These are phyloP conservation scores for Chamaecrista fasciculata DNA, from an alignment of 306 rosid species.

Conservation along the genomic window DNA sequence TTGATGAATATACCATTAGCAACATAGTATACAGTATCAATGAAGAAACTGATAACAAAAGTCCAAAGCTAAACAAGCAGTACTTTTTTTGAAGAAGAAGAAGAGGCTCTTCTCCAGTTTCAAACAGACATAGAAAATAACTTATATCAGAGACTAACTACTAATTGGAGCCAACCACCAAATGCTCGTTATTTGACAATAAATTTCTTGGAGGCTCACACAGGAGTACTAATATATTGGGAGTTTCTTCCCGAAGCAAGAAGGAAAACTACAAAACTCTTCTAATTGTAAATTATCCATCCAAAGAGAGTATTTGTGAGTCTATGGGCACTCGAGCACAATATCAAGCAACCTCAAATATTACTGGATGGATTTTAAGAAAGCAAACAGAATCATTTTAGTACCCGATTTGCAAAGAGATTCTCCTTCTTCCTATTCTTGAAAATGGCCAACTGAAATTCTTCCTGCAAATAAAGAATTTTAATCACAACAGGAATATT, in stretches of 20 bases:
- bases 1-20: background rate
- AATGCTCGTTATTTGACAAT: background rate
- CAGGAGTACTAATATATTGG: background rate
- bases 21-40: background rate
- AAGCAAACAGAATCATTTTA: constrained; percentile 18
- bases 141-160: background rate
- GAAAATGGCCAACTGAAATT: constrained; percentile 92
- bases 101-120: background rate
- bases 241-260: background rate
- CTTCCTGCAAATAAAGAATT: constrained; percentile 70
- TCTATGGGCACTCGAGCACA: background rate
- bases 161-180: background rate
- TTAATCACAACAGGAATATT: constrained; percentile 11
- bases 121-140: background rate
- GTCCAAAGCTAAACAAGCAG: constrained; percentile 11
- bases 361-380: background rate
- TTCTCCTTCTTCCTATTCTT: constrained; percentile 86
- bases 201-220: background rate
- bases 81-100: background rate
- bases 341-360: constrained; percentile 2
- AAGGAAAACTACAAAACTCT: constrained; percentile 11
- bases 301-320: constrained; percentile 10
- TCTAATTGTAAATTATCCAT: background rate
- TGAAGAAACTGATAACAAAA: constrained; percentile 3
- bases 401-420: constrained; percentile 92